Conservation (phyloP, 1,139 yeast species). For the Hansenula lynferdii region DNA sequence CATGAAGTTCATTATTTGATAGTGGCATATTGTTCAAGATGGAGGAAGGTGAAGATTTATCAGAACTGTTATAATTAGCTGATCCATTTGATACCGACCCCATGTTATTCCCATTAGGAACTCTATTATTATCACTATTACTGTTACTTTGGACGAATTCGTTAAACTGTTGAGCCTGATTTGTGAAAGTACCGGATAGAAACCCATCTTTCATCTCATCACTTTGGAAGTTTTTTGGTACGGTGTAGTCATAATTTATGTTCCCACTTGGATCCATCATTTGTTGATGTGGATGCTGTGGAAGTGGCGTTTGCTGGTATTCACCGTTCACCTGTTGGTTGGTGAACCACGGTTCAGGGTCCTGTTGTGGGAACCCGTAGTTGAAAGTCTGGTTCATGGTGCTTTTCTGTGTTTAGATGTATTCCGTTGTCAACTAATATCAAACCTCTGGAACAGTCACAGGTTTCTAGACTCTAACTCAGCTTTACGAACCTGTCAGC, state of each 20-base stretch:
- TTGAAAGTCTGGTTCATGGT: background rate
- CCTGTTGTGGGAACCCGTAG: background rate
- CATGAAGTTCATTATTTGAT: constrained; percentile 6
- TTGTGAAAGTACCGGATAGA: background rate
- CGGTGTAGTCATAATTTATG: background rate
- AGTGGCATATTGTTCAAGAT: constrained; percentile 9
- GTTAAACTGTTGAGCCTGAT: constrained; percentile 1
- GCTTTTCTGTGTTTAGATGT: background rate
- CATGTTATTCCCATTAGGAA: background rate
- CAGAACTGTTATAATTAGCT: background rate
- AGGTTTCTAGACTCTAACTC: too few species aligned
- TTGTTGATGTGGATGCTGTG: background rate
- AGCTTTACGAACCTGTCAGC: too few species aligned
- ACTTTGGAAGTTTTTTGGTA: background rate
- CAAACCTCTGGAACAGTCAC: too few species aligned
- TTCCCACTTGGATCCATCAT: background rate
- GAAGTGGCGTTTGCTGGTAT: background rate
- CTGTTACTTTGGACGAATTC: background rate
- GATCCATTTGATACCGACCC: background rate
- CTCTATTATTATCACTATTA: background rate
- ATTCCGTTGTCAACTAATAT: too few species aligned
- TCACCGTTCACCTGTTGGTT: background rate
- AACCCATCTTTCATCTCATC: background rate
- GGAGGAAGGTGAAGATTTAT: constrained; percentile 10
- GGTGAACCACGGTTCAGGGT: background rate